phyloP scores from a whole-genome alignment of 2,329 filamentous ascomycete genomes.

The Arthrobotrys entomopaga region DNA sequence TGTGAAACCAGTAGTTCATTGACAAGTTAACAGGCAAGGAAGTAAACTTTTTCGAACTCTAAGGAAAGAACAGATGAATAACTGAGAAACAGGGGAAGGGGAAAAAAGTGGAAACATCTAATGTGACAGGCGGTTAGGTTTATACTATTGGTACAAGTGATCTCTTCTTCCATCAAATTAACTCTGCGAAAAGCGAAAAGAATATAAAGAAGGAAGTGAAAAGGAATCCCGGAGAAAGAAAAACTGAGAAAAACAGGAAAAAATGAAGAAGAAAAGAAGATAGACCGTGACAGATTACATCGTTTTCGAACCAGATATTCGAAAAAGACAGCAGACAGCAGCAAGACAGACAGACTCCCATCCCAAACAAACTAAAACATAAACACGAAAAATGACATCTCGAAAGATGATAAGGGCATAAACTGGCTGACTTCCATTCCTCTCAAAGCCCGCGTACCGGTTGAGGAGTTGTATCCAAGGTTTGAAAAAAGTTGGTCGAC shows the following conservation, averaged over 20 bases:
- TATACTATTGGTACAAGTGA: slow-evolving; percentile 54
- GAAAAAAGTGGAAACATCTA: slow-evolving; percentile 44
- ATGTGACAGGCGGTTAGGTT: slow-evolving; percentile 36
- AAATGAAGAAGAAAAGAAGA: slow-evolving; percentile 2
- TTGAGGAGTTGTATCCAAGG: not conserved
- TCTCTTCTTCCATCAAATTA: not conserved
- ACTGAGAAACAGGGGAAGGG: not conserved
- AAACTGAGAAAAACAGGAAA: not conserved
- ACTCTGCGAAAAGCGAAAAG: slow-evolving; percentile 15
- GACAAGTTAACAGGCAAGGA: slow-evolving; percentile 29
- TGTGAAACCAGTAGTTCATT: not conserved
- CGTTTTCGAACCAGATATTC: slow-evolving; percentile 18
- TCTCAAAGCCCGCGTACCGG: too few species aligned
- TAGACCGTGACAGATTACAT: slow-evolving; percentile 27
- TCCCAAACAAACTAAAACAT: slow-evolving; percentile 31
- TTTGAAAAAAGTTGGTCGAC: not conserved
- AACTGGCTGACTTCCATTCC: too few species aligned
- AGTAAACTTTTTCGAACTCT: slow-evolving; percentile 37
- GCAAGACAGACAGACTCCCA: slow-evolving; percentile 29
- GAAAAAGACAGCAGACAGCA: slow-evolving; percentile 18
- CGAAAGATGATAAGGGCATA: not conserved
- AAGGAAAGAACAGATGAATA: slow-evolving; percentile 2
- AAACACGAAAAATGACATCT: not conserved
- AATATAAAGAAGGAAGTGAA: not conserved
- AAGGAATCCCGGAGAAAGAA: not conserved